Percentiles rank a stretch among this genome's conserved stretches.
phyloP scores from a whole-genome alignment of 495 filamentous ascomycete species.

The Apiosordaria backusii region DNA sequence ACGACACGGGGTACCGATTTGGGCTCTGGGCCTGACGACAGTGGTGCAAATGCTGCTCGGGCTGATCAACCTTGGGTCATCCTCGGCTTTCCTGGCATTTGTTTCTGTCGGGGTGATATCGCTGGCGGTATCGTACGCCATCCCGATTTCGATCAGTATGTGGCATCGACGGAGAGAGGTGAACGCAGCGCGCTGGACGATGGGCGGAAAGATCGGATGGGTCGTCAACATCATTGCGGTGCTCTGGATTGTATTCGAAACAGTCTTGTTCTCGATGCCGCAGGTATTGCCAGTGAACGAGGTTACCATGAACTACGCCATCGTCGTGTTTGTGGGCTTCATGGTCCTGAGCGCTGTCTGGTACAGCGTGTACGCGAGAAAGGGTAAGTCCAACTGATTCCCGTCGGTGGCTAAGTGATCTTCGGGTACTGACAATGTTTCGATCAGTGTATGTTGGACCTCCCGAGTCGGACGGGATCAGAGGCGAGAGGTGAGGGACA shows the following conservation, averaged over 20 bases:
- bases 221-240: constrained; percentile 51
- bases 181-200: constrained; percentile 53
- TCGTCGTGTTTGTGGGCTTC: constrained; percentile 56
- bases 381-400: constrained; percentile 33
- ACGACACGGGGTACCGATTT: constrained; percentile 49
- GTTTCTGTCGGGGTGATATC: constrained; percentile 63
- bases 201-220: constrained; percentile 50
- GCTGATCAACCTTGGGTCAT: constrained; percentile 57
- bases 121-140: constrained; percentile 60
- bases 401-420: neutral
- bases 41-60: constrained; percentile 56
- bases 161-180: constrained; percentile 37
- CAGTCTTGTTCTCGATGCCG: constrained; percentile 59
- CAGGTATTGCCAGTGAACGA: constrained; percentile 52
- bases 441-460: constrained; percentile 25
- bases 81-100: constrained; percentile 59
- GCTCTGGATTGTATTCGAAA: constrained; percentile 55
- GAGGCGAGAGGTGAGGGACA: constrained; percentile 4
- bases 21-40: constrained; percentile 56
- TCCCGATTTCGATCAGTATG: constrained; percentile 53
- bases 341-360: constrained; percentile 53
- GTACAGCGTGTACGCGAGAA: constrained; percentile 67
- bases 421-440: neutral
- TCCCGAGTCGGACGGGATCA: constrained; percentile 26
- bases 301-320: constrained; percentile 58